These are phyloP conservation scores for Bryoerythrophyllum caledonicum DNA, from an alignment of 225 moss, liverwort and hornwort species.

Conservation along the genomic window DNA sequence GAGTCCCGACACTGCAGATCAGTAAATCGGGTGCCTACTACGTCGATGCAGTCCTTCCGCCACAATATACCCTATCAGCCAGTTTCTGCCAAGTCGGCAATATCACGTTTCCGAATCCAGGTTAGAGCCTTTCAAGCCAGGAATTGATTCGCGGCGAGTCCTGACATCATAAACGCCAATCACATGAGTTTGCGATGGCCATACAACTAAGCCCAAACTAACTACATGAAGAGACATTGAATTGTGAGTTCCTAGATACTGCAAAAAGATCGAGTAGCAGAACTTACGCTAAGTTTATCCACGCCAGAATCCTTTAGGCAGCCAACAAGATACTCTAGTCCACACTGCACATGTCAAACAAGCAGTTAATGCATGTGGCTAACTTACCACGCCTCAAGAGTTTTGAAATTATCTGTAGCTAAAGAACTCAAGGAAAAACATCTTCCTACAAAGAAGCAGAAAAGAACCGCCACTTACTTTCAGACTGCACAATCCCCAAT, in stretches of 20 bases:
- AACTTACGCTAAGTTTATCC: conserved; percentile 61
- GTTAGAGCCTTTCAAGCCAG: not conserved
- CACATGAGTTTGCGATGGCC: conserved; percentile 7
- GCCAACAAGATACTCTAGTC: conserved; percentile 66
- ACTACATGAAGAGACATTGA: not conserved
- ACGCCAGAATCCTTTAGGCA: conserved; percentile 66
- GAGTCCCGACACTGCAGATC: conserved; percentile 32
- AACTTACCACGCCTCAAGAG: not conserved
- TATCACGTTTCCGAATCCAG: not conserved
- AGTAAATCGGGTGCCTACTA: conserved; percentile 52
- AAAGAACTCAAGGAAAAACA: not conserved
- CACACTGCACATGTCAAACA: conserved; percentile 58
- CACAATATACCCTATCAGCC: conserved; percentile 56
- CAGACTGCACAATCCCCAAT: conserved; percentile 68
- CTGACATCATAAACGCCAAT: not conserved
- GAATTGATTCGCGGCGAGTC: not conserved
- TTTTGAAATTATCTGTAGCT: not conserved
- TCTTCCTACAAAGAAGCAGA: not conserved
- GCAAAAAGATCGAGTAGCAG: not conserved
- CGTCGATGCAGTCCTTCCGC: conserved; percentile 47
- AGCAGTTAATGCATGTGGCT: conserved; percentile 2
- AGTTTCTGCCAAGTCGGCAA: conserved; percentile 42
- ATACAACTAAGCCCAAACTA: not conserved
- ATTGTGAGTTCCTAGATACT: conserved; percentile 1
- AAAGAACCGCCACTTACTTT: conserved; percentile 46